Percentiles rank a stretch among this genome's conserved stretches.
Conservation (phyloP, 2,329 filamentous ascomycete genomes). For the Colletotrichum echinochloae region DNA sequence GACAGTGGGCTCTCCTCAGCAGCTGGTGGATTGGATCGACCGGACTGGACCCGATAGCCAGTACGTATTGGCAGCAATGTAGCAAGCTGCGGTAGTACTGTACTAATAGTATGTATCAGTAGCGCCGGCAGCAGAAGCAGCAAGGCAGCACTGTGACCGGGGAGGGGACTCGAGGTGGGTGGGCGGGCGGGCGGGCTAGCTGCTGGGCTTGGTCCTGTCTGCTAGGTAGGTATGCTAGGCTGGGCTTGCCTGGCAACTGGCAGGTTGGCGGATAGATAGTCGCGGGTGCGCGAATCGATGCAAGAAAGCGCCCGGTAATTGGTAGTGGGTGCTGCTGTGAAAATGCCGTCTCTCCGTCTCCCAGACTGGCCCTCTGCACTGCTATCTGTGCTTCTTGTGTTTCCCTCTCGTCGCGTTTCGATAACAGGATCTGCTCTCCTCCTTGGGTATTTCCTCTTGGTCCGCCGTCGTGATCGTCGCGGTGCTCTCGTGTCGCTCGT, state of each 20-base stretch:
- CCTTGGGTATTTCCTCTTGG: neutral
- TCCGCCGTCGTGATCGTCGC: neutral
- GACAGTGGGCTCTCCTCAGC: conserved; percentile 38
- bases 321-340: neutral
- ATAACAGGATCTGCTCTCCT: neutral
- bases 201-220: conserved; percentile 5
- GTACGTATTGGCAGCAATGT: conserved; percentile 20
- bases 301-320: neutral
- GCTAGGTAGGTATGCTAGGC: neutral
- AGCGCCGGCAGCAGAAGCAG: conserved; percentile 23
- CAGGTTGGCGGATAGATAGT: conserved; percentile 13
- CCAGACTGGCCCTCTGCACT: neutral
- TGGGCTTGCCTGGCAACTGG: conserved; percentile 20
- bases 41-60: conserved; percentile 39
- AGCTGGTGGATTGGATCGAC: conserved; percentile 41
- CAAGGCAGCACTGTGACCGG: conserved; percentile 36
- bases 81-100: conserved; percentile 11
- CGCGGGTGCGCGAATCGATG: conserved; percentile 17
- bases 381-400: neutral
- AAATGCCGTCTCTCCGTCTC: neutral
- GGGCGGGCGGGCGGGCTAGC: conserved; percentile 15
- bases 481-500: neutral
- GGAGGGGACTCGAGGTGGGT: conserved; percentile 15
- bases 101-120: conserved; percentile 19
- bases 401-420: neutral